These are phyloP conservation scores for Dittrichia graveolens DNA, from an alignment of 129 eudicot species.

Conservation along the genomic window DNA sequence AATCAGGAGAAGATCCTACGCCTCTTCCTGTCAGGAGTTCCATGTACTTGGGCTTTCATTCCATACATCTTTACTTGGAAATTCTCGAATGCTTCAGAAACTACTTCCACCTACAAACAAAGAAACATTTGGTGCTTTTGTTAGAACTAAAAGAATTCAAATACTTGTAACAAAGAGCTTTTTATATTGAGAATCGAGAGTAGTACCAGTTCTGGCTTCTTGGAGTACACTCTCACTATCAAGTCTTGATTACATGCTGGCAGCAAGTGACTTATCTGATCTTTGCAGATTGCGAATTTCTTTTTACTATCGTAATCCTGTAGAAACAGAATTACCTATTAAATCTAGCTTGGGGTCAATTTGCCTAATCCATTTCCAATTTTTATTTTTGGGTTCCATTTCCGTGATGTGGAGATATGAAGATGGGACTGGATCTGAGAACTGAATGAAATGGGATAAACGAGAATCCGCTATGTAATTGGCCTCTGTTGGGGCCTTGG, in stretches of 20 bases:
- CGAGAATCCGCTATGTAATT: no score
- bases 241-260: constrained; percentile 75
- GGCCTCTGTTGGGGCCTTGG: no score
- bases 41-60: constrained; percentile 75
- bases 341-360: no score
- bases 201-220: constrained; percentile 71
- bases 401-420: neutral
- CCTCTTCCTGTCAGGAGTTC: constrained; percentile 84
- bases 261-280: constrained; percentile 71
- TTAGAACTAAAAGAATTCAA: neutral
- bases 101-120: constrained; percentile 60
- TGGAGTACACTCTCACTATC: constrained; percentile 82
- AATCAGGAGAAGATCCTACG: constrained; percentile 29
- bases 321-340: neutral
- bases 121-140: neutral
- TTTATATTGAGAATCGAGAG: neutral
- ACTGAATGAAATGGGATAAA: no score
- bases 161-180: neutral
- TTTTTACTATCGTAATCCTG: constrained; percentile 71
- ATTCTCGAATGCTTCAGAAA: constrained; percentile 87
- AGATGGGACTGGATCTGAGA: constrained; percentile 10
- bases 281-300: constrained; percentile 57
- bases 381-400: no score
- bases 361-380: no score
- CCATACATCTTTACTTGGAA: constrained; percentile 70